Evolutionary conservation across 495 filamentous ascomycete genomes (phyloP), one percentile per base, ranked within the genome.

Genomic region (Melanomma pulvis-pyrius): DNA sequence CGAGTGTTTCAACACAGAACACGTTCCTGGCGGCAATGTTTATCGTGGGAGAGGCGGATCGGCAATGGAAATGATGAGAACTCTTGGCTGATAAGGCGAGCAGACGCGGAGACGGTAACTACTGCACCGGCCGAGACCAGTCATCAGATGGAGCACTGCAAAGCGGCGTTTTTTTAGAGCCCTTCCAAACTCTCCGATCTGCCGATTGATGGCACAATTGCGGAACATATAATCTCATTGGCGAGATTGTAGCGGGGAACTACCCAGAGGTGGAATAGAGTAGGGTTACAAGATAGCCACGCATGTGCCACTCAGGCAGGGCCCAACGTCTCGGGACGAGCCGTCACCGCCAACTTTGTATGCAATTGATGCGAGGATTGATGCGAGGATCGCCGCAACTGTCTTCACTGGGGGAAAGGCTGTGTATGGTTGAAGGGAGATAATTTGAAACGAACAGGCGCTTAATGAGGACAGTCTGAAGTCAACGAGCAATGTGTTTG

Each of bases 241-340:
- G 63, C 26, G 25, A 41, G 56, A 60, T 66, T 60, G 63, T 51
- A 47, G 32, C 63, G 56, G 63, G 48, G 44, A 28, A 47, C 25
- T 54, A 22, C 46, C 44, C 26, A 39, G 22, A 58, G n/a, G 32
- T 8, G 47, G 55, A 34, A 25, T 60, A 66, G 55, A 46, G 26
- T 29, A 55, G 19, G 30, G 47, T 55, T 32, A 32, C 56, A 44
- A 41, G 63, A 61, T 47, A 32, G 30, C 53, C 29, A 24, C 59
- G 39, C 26, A 56, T 47, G 57, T 51, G 29, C 57, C 56, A 53
- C 46, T 32, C 58, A 28, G 47, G 59, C 49, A 50, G 19, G 57
- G 49, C 17, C 55, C 65, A 57, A 6, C 5, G 1, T 13, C 58
- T 62, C 65, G 65, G 65, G 65, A 68, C 65, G 65, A 62, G 28